phyloP scores from a whole-genome alignment of 2,329 filamentous ascomycete species.

The Hortaea werneckii region DNA sequence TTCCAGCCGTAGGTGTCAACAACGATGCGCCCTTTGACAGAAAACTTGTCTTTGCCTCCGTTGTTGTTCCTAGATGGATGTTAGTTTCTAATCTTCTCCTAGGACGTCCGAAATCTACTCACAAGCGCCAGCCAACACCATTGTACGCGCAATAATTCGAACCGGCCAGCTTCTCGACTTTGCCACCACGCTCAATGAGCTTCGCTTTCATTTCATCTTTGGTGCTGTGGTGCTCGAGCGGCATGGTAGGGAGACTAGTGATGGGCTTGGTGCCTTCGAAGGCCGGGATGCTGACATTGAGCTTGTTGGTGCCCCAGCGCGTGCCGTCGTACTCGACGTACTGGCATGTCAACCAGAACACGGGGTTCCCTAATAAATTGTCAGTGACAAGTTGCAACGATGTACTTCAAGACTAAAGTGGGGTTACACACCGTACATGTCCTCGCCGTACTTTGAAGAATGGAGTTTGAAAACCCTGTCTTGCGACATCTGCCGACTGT shows the following conservation, averaged over 20 bases:
- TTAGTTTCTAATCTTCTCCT: neutral
- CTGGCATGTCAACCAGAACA: slow-evolving; percentile 27
- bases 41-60: slow-evolving; percentile 30
- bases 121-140: slow-evolving; percentile 33
- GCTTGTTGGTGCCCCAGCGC: slow-evolving; percentile 26
- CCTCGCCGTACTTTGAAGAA: slow-evolving; percentile 20
- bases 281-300: slow-evolving; percentile 19
- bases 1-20: slow-evolving; percentile 40
- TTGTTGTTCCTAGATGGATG: slow-evolving; percentile 7
- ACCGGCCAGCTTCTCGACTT: slow-evolving; percentile 38
- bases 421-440: slow-evolving; percentile 16
- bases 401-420: too few species aligned
- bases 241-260: slow-evolving; percentile 31
- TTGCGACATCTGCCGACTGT: slow-evolving; percentile 27
- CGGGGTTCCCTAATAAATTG: slow-evolving; percentile 12
- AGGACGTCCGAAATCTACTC: too few species aligned
- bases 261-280: slow-evolving; percentile 36
- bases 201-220: slow-evolving; percentile 28
- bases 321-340: slow-evolving; percentile 29
- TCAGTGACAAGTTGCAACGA: too few species aligned
- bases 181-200: slow-evolving; percentile 37
- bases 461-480: slow-evolving; percentile 27
- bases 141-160: slow-evolving; percentile 43
- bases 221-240: slow-evolving; percentile 36
- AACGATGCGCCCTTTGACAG: slow-evolving; percentile 40